Evolutionary conservation across 768 basidiomycete genomes (phyloP).

Genomic region (Coprinopsis sp.): DNA sequence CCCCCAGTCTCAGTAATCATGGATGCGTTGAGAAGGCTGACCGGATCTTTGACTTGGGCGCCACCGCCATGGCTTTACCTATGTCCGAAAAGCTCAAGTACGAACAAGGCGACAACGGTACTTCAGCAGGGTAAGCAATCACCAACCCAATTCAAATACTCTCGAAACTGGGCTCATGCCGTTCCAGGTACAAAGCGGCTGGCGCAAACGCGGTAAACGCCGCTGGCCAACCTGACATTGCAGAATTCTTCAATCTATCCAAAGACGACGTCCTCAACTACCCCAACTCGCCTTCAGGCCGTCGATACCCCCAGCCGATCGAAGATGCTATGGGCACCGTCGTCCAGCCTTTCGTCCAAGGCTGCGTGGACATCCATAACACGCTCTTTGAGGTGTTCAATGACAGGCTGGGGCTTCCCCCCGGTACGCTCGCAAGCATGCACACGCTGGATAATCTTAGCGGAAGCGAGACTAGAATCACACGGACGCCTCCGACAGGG

Average conservation of each 20-base stretch:
- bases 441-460: conserved; percentile 46
- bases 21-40: conserved; percentile 43
- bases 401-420: conserved; percentile 47
- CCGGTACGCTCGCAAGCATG: conserved; percentile 37
- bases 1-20: conserved; percentile 50
- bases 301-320: conserved; percentile 54
- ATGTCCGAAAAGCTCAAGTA: conserved; percentile 54
- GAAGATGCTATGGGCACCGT: conserved; percentile 47
- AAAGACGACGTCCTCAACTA: conserved; percentile 67
- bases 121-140: conserved; percentile 31
- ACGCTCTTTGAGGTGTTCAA: conserved; percentile 54
- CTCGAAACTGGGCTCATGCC: conserved; percentile 10
- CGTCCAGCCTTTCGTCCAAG: conserved; percentile 47
- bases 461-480: conserved; percentile 57
- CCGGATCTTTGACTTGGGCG: conserved; percentile 53
- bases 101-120: conserved; percentile 50
- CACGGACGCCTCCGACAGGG: conserved; percentile 36
- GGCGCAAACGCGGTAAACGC: conserved; percentile 63
- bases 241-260: conserved; percentile 63
- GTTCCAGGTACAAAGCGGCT: conserved; percentile 51
- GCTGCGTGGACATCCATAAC: conserved; percentile 52
- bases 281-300: conserved; percentile 44
- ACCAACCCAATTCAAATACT: background rate
- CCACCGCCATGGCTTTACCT: conserved; percentile 48
- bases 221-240: conserved; percentile 48